Conservation (phyloP, 768 basidiomycete genomes). For the Macrolepiota fuliginosa region DNA sequence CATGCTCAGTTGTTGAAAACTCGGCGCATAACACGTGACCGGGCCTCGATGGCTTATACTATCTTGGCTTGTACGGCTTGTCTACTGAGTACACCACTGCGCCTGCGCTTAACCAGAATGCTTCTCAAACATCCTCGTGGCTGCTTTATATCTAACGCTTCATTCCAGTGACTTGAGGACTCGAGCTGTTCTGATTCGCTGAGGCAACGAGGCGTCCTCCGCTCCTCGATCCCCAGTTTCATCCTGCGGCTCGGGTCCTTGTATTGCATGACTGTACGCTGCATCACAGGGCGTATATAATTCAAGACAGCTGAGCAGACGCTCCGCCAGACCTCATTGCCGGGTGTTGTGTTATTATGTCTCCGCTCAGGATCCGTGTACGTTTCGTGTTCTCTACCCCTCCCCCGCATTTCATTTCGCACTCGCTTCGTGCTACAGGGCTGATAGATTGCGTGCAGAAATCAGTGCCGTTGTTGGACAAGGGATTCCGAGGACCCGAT, state of each 20-base stretch:
- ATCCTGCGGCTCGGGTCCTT: background rate
- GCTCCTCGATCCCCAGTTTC: background rate
- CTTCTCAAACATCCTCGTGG: background rate
- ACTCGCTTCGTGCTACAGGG: background rate
- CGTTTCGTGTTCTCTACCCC: background rate
- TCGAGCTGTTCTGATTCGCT: background rate
- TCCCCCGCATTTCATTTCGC: background rate
- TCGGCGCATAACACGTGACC: no score
- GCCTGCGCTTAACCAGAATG: background rate
- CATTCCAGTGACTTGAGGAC: background rate
- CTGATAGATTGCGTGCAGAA: slow-evolving; percentile 16
- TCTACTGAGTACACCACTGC: background rate
- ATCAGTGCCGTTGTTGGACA: slow-evolving; percentile 28
- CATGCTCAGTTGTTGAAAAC: no score
- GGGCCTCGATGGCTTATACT: background rate
- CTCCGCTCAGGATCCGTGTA: background rate
- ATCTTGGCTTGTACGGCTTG: background rate
- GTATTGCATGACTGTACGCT: background rate
- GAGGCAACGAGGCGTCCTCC: background rate
- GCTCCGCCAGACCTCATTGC: background rate
- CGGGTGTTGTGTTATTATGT: background rate
- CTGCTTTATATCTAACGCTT: background rate
- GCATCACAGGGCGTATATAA: background rate
- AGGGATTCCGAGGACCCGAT: slow-evolving; percentile 35
- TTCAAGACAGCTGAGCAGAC: background rate